These are phyloP conservation scores for Pholiota adiposa DNA, from an alignment of 1,284 basidiomycete genomes.

Conservation along the genomic window DNA sequence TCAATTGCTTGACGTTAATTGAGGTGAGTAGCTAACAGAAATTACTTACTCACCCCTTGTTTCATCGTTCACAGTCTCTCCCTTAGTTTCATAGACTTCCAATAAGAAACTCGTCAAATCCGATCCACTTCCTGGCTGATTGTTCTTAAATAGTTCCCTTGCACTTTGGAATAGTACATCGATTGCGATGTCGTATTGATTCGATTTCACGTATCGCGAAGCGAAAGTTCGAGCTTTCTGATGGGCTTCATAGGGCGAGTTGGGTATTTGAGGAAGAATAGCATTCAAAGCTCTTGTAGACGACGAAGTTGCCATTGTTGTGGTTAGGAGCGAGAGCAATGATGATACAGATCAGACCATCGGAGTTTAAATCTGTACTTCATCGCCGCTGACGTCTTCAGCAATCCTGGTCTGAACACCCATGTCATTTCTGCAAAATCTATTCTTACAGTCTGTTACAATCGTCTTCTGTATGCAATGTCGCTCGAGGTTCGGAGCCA, in stretches of 20 bases:
- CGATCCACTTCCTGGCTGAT: conserved; percentile 86
- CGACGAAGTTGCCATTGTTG: conserved; percentile 21
- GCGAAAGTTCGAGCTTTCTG: conserved; percentile 95
- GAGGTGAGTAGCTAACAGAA: neutral
- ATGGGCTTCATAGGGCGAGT: conserved; percentile 86
- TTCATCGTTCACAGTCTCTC: conserved; percentile 69
- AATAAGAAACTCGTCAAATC: conserved; percentile 82
- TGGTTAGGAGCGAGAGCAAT: neutral
- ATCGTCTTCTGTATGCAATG: neutral
- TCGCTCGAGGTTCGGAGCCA: neutral
- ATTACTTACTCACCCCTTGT: conserved; percentile 63
- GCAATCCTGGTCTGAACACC: neutral
- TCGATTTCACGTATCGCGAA: conserved; percentile 80
- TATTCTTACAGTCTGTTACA: conserved; percentile 1
- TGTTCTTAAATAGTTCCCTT: conserved; percentile 82
- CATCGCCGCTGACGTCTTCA: neutral
- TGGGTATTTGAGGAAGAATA: conserved; percentile 74
- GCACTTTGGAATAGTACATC: conserved; percentile 89
- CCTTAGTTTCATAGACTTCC: conserved; percentile 79
- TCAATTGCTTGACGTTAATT: conserved; percentile 5
- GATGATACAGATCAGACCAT: neutral
- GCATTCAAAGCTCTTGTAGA: conserved; percentile 72
- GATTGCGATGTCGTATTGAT: conserved; percentile 81
- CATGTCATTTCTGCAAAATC: neutral
- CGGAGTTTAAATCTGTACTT: neutral